Evolutionary conservation across 108 stramenopile species (phyloP).

Genomic region (Epithemia pelagica): DNA sequence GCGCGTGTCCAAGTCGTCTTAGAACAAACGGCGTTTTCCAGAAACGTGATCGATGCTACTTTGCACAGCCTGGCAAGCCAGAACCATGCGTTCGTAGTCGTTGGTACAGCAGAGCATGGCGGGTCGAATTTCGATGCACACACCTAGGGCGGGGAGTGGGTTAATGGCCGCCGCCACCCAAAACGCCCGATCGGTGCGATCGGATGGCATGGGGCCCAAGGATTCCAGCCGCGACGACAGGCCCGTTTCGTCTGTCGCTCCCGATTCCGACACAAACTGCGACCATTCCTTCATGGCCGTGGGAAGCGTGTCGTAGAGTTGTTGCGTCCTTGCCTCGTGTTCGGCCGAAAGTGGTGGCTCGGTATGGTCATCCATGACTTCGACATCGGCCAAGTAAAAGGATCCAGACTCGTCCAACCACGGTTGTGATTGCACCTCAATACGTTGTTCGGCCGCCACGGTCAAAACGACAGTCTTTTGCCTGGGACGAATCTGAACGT

Average conservation of each 20-base stretch:
- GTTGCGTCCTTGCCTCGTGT: conserved; percentile 33
- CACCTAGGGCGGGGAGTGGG: conserved; percentile 69
- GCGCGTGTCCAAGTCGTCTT: too few relatives aligned
- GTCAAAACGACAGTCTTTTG: conserved; percentile 28
- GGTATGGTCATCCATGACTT: conserved; percentile 37
- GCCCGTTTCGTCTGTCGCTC: conserved; percentile 46
- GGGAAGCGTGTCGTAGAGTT: conserved; percentile 43
- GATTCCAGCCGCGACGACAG: conserved; percentile 8
- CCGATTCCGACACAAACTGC: conserved; percentile 47
- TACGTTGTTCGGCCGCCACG: conserved; percentile 41
- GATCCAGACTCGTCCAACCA: not conserved
- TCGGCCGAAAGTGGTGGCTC: conserved; percentile 8
- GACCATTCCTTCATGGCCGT: conserved; percentile 55
- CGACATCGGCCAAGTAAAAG: conserved; percentile 30
- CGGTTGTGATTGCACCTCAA: conserved; percentile 21
- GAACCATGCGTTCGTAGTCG: conserved; percentile 14
- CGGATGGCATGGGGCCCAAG: conserved; percentile 55
- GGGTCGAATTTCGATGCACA: conserved; percentile 67
- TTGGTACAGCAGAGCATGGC: conserved; percentile 17
- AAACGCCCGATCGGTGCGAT: conserved; percentile 59
- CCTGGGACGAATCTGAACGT: conserved; percentile 51
- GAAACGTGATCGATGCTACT: conserved; percentile 13
- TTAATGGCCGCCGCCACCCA: conserved; percentile 77
- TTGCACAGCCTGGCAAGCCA: conserved; percentile 12
- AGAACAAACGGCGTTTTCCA: conserved; percentile 9